Percentiles rank a stretch among this genome's conserved stretches.
Conservation (phyloP, 306 rosid genomes). For the Carpinus viminea region DNA sequence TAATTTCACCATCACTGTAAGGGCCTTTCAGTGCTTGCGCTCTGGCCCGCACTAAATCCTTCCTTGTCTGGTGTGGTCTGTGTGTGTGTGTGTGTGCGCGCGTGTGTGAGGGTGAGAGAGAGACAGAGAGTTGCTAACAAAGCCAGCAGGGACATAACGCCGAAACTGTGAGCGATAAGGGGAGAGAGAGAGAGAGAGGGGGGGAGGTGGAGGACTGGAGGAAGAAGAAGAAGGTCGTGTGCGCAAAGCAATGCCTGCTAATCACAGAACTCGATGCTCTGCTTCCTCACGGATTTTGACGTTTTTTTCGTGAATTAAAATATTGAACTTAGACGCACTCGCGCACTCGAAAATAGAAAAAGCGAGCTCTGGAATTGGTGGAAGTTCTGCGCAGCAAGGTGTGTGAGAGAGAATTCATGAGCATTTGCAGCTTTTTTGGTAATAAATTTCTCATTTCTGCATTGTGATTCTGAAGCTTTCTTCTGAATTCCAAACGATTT, state of each 20-base stretch:
- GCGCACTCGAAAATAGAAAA: not conserved
- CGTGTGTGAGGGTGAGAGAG: not conserved
- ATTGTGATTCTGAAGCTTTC: conserved; percentile 11
- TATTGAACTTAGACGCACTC: not conserved
- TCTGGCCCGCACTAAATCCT: conserved; percentile 6
- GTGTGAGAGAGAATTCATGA: not conserved
- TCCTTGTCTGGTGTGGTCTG: conserved; percentile 6
- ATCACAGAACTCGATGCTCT: conserved; percentile 39
- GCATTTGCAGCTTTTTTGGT: conserved; percentile 6
- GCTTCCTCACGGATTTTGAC: conserved; percentile 29
- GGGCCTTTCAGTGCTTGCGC: conserved; percentile 17
- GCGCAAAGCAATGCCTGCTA: conserved; percentile 74
- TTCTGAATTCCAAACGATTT: not conserved
- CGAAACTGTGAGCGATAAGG: conserved; percentile 48
- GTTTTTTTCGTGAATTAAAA: conserved; percentile 16
- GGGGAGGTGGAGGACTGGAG: conserved; percentile 18
- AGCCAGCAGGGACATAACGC: conserved; percentile 37
- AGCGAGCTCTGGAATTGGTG: not conserved
- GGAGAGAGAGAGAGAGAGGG: conserved; percentile 11
- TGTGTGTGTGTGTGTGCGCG: conserved; percentile 5
- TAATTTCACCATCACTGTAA: not conserved
- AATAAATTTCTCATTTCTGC: conserved; percentile 6
- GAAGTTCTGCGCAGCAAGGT: not conserved
- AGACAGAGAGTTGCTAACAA: not conserved
- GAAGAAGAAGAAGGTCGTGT: conserved; percentile 39